These are phyloP conservation scores for Teratosphaeria viscida DNA, from an alignment of 2,329 filamentous ascomycete genomes.

Conservation along the genomic window DNA sequence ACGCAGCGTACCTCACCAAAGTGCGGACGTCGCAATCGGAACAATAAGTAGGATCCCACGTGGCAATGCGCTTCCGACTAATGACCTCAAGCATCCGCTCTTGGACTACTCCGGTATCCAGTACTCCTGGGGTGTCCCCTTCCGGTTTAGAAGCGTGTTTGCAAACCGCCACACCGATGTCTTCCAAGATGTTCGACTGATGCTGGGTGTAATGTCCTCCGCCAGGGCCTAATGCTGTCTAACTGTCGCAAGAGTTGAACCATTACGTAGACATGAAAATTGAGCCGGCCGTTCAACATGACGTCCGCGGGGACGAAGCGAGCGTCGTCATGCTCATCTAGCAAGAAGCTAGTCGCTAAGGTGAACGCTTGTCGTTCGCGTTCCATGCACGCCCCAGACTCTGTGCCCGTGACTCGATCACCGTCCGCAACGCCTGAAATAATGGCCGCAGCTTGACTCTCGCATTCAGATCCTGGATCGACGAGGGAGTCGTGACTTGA, in stretches of 20 bases:
- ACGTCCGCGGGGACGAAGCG: not conserved
- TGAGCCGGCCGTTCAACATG: not conserved
- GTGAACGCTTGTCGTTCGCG: not conserved
- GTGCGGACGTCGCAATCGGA: not conserved
- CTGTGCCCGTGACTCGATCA: not conserved
- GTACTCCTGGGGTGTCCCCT: not conserved
- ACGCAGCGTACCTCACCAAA: not conserved
- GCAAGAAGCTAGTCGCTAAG: not conserved
- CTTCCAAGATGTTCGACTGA: not conserved
- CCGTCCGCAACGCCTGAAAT: not conserved
- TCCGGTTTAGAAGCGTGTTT: not conserved
- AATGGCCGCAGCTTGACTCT: not conserved
- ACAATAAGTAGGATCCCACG: not conserved
- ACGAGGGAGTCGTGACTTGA: not conserved
- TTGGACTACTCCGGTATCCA: not conserved
- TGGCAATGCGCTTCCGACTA: not conserved
- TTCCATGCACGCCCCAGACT: not conserved
- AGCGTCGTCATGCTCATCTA: not conserved
- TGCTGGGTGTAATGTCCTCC: not conserved
- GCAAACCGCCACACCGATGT: not conserved
- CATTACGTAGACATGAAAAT: not conserved
- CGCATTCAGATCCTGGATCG: not conserved
- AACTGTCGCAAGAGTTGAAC: not conserved
- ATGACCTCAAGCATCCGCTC: not conserved
- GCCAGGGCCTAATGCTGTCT: not conserved